A percentile compares a stretch with the other conserved stretches of the same genome.
Conservation (phyloP, 1,284 basidiomycete species). For the Schizopora paradoxa region DNA sequence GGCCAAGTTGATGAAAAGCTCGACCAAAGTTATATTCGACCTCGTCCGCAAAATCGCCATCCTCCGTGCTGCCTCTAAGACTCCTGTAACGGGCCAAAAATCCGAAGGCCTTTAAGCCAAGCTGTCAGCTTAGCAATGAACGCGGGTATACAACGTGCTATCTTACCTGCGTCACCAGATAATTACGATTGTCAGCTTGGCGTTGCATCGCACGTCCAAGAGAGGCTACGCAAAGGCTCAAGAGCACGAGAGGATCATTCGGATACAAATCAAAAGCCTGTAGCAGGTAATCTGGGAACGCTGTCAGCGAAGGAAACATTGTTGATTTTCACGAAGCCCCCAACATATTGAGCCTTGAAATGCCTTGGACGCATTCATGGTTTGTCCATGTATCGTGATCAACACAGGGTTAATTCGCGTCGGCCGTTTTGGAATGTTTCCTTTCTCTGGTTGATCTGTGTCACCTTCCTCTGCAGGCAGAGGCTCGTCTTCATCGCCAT, state of each 20-base stretch:
- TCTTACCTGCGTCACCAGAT: slow-evolving; percentile 70
- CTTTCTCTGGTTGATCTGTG: slow-evolving; percentile 21
- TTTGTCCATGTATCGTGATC: slow-evolving; percentile 81
- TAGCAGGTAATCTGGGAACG: slow-evolving; percentile 70
- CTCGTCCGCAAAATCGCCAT: slow-evolving; percentile 48
- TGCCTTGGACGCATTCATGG: slow-evolving; percentile 80
- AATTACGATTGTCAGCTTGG: slow-evolving; percentile 91
- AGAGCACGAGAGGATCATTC: slow-evolving; percentile 80
- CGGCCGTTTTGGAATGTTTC: slow-evolving; percentile 39
- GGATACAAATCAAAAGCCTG: slow-evolving; percentile 84
- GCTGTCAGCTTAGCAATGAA: background rate
- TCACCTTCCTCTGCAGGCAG: slow-evolving; percentile 19
- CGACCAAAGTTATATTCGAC: slow-evolving; percentile 92
- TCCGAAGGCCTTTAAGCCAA: slow-evolving; percentile 58
- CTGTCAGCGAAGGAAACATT: slow-evolving; percentile 2
- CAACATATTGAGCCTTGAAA: slow-evolving; percentile 88
- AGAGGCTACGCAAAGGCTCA: slow-evolving; percentile 79
- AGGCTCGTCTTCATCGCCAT: slow-evolving; percentile 28
- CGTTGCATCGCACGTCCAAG: slow-evolving; percentile 88
- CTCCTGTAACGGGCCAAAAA: slow-evolving; percentile 76
- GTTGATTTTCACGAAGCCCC: slow-evolving; percentile 28
- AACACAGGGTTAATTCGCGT: slow-evolving; percentile 71
- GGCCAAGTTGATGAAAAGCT: slow-evolving; percentile 87
- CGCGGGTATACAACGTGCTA: background rate
- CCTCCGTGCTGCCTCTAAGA: slow-evolving; percentile 39